Evolutionary conservation across 257 asterid species (phyloP).

Genomic region (Craterostigma plantagineum): DNA sequence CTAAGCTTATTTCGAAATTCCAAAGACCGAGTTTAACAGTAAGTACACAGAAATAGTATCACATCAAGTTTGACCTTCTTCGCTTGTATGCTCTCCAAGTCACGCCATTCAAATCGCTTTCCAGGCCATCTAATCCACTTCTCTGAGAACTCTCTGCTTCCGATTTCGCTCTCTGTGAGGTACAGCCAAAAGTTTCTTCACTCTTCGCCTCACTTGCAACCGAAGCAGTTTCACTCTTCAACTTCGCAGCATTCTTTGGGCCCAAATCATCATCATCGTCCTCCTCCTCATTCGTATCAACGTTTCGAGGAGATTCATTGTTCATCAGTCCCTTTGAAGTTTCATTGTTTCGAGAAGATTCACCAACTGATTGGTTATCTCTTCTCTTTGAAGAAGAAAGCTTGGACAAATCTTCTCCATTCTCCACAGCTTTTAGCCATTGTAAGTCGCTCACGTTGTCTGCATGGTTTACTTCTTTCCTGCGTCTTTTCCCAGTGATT

Average conservation of each 20-base stretch:
- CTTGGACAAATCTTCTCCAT: slow-evolving; percentile 29
- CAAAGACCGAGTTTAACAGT: no score
- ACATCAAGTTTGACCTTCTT: no score
- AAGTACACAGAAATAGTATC: no score
- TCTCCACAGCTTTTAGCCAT: slow-evolving; percentile 62
- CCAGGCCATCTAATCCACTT: slow-evolving; percentile 18
- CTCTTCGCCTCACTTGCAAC: slow-evolving; percentile 40
- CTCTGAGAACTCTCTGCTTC: slow-evolving; percentile 35
- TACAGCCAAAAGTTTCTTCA: slow-evolving; percentile 19
- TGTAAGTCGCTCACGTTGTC: slow-evolving; percentile 54
- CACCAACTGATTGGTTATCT: slow-evolving; percentile 18
- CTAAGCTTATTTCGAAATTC: no score
- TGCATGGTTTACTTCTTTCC: slow-evolving; percentile 67
- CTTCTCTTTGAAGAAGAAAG: slow-evolving; percentile 26
- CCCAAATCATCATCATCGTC: neutral
- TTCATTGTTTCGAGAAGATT: no score
- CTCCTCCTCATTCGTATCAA: no score
- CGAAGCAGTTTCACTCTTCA: slow-evolving; percentile 26
- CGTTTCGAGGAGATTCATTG: slow-evolving; percentile 3
- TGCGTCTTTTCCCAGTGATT: slow-evolving; percentile 62
- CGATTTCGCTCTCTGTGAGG: slow-evolving; percentile 21
- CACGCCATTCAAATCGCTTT: slow-evolving; percentile 30
- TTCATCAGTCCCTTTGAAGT: slow-evolving; percentile 8
- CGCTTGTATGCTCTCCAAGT: slow-evolving; percentile 80
- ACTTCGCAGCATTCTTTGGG: slow-evolving; percentile 19